Base-by-base conservation (phyloP, 805 yeast genomes). In the Candida fluviatilis region DNA sequence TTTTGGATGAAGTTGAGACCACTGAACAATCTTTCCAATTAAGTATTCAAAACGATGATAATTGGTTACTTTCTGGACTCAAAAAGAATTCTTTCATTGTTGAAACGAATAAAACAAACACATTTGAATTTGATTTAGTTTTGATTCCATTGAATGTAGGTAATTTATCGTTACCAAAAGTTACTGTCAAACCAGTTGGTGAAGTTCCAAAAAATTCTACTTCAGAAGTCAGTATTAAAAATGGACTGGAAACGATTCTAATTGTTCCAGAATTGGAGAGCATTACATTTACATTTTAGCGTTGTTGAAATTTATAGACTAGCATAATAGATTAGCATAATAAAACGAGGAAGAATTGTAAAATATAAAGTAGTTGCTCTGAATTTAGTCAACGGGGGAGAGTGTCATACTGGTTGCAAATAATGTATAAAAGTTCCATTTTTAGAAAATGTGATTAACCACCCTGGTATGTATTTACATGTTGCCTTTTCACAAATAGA, bases 61-160 rank as follows among this genome's bases (percentile, higher is more conserved):
- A 71, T 37, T 91, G 98, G 98, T 54, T 88, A 2, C 63, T 89
- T 4, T 78, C 87, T 4, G 98, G 98, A 0, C 69, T 75, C 43
- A 78, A 78, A 42, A 69, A 67, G 40, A 76, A 78, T 32, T 54
- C 65, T 8, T 75, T 88, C 43, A 54, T 64, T 2, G 58, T 72
- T 4, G 64, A 58, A 7, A 42, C 46, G 47, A 36, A 37, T 34
- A 26, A 18, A 31, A 13, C 28, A 51, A 38, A 18, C 40, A 33
- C 29, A n/a, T 37, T 45, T 18, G 42, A 40, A 12, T 42, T 68
- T 26, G 57, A 69, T 13, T 41, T 89, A 13, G 62, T 73, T 3
- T 57, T 90, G 43, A 71, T 87, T 12, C 97, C 98, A 1, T 56
- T 88, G 37, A 82, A 76, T 43, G 77, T 81, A 16, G 97, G 98